A percentile compares a stretch with the other conserved stretches of the same genome.
phyloP scores from a whole-genome alignment of 2,329 filamentous ascomycete genomes.

The Mycosphaerella sp. region DNA sequence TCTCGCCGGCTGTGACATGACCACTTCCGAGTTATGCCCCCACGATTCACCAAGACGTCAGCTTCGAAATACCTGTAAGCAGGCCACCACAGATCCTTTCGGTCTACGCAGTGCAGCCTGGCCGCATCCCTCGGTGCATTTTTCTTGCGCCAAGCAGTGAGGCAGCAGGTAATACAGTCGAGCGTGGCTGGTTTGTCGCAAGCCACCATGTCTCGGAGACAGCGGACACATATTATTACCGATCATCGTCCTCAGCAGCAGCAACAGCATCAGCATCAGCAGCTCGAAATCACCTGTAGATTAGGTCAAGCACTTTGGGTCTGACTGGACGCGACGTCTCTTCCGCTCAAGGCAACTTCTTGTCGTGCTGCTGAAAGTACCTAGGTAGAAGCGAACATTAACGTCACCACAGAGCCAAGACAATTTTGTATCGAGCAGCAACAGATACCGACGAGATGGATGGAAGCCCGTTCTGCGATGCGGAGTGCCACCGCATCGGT shows the following conservation, averaged over 20 bases:
- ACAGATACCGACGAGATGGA: not conserved
- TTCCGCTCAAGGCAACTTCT: not conserved
- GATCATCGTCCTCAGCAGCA: not conserved
- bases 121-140: not conserved
- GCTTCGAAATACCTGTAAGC: not conserved
- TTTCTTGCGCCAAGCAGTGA: not conserved
- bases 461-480: not conserved
- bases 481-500: not conserved
- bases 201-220: conserved; percentile 7
- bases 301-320: not conserved
- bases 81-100: not conserved
- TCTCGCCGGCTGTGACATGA: not conserved
- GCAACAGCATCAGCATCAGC: not conserved
- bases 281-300: conserved; percentile 7
- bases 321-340: conserved; percentile 7
- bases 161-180: not conserved
- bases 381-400: not conserved
- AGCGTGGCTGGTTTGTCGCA: not conserved
- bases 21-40: not conserved
- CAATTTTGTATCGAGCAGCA: not conserved
- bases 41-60: not conserved
- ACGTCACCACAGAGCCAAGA: not conserved
- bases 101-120: not conserved
- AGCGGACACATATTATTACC: not conserved
- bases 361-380: not conserved